Conservation (phyloP, 2,329 filamentous ascomycete species). For the Trichophaea hybrida region DNA sequence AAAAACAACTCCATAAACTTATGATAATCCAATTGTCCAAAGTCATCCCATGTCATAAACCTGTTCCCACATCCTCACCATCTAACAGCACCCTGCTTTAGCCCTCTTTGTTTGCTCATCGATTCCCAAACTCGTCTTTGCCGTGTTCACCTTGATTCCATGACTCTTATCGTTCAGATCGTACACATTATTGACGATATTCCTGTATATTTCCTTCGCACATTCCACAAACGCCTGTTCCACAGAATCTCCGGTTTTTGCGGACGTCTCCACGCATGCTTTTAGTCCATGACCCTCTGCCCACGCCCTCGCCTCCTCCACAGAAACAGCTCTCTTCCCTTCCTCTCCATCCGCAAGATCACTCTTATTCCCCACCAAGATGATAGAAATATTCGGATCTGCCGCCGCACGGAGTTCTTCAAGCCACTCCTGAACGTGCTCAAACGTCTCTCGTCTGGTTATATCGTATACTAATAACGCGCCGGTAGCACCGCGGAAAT, state of each 20-base stretch:
- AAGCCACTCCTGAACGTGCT: slow-evolving; percentile 82
- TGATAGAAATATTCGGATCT: slow-evolving; percentile 85
- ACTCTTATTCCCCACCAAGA: slow-evolving; percentile 89
- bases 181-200: slow-evolving; percentile 89
- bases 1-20: too few species aligned
- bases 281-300: slow-evolving; percentile 71
- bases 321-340: slow-evolving; percentile 60
- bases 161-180: slow-evolving; percentile 85
- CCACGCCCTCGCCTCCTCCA: slow-evolving; percentile 79
- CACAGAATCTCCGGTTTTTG: slow-evolving; percentile 88
- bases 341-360: slow-evolving; percentile 50
- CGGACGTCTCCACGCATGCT: slow-evolving; percentile 89
- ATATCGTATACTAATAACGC: slow-evolving; percentile 98
- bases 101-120: slow-evolving; percentile 15
- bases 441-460: slow-evolving; percentile 96
- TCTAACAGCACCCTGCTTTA: slow-evolving; percentile 18
- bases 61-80: background rate
- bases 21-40: too few species aligned
- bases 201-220: slow-evolving; percentile 88
- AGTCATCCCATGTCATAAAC: too few species aligned
- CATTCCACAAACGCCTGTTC: slow-evolving; percentile 88
- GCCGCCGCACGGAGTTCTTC: slow-evolving; percentile 88
- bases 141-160: slow-evolving; percentile 55
- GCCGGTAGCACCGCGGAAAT: slow-evolving; percentile 95
- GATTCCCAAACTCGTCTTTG: slow-evolving; percentile 29